Conservation (phyloP, 768 basidiomycete species). For the Trametes coccinea region DNA sequence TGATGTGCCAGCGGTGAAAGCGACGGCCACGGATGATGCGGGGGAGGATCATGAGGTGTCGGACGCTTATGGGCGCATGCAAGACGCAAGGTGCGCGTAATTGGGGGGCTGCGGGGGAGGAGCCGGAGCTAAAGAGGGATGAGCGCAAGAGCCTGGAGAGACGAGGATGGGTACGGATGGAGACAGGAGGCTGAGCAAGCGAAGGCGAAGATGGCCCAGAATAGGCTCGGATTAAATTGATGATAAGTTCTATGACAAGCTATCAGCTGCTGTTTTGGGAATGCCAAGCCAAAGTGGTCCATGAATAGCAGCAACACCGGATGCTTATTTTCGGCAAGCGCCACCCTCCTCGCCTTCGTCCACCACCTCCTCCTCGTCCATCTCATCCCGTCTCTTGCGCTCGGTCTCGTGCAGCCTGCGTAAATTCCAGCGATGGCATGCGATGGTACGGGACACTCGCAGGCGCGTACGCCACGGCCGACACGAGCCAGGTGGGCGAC, state of each 20-base stretch:
- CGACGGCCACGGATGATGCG: conserved; percentile 2
- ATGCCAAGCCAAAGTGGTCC: conserved; percentile 21
- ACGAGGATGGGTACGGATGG: neutral
- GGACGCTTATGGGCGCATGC: neutral
- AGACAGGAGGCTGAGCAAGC: conserved; percentile 6
- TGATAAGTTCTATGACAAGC: conserved; percentile 18
- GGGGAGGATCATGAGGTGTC: neutral
- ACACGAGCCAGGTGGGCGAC: neutral
- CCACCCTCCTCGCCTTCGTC: conserved; percentile 15
- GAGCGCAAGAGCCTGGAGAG: neutral
- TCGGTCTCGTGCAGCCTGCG: neutral
- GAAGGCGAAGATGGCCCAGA: conserved; percentile 9
- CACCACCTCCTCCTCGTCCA: neutral
- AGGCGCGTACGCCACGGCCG: neutral
- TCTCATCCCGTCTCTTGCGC: neutral
- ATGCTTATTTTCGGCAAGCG: conserved; percentile 24
- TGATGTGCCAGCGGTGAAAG: neutral
- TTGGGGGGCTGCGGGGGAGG: neutral
- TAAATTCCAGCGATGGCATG: neutral
- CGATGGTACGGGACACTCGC: neutral
- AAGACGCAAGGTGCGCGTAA: neutral
- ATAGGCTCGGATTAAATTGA: conserved; percentile 18
- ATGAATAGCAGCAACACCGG: conserved; percentile 19
- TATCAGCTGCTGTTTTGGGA: conserved; percentile 17
- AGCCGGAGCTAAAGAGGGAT: neutral